phyloP scores from a whole-genome alignment of 176 grass and related monocot species.

The Triticum timopheevii region DNA sequence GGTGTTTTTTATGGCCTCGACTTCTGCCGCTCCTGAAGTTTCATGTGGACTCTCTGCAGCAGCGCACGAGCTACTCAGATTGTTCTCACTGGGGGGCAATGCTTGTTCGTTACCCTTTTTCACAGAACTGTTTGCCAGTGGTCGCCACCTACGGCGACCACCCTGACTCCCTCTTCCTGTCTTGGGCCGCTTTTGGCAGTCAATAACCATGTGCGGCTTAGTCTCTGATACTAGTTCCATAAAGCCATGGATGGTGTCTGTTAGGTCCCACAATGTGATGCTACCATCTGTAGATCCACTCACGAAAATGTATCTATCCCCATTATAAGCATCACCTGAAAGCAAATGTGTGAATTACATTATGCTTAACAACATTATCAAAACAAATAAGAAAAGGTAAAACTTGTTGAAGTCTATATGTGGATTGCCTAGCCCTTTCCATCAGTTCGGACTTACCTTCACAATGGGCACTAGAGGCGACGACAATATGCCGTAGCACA shows the following conservation, averaged over 20 bases:
- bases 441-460: constrained; percentile 37
- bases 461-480: constrained; percentile 11
- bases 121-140: constrained; percentile 44
- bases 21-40: background rate
- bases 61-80: background rate
- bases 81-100: background rate
- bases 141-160: constrained; percentile 70
- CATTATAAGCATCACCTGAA: constrained; percentile 37
- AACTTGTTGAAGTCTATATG: no score
- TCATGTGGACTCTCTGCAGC: constrained; percentile 9
- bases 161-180: constrained; percentile 95
- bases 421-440: no score
- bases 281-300: constrained; percentile 89
- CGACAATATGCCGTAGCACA: constrained; percentile 61
- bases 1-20: background rate
- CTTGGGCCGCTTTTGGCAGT: constrained; percentile 72
- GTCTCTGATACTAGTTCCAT: constrained; percentile 67
- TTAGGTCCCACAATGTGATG: constrained; percentile 92
- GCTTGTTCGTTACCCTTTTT: constrained; percentile 27
- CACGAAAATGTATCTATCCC: constrained; percentile 57
- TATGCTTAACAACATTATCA: constrained; percentile 21
- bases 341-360: constrained; percentile 2
- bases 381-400: constrained; percentile 9
- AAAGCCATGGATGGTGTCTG: constrained; percentile 58
- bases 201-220: constrained; percentile 62